Conservation (phyloP, 202 grass and related monocot species). For the Setaria italica region DNA sequence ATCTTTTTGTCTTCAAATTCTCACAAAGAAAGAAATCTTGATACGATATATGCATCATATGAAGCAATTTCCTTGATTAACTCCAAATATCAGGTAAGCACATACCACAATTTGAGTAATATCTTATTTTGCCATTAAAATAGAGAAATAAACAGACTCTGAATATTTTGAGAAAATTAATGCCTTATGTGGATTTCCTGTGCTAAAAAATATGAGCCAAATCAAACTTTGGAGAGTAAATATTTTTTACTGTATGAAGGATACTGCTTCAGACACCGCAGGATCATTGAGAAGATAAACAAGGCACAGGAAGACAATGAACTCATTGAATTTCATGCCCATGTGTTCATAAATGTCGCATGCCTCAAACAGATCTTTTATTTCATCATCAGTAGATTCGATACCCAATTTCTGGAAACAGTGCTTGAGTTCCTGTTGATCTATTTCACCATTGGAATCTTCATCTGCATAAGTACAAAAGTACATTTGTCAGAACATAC, state of each 20-base stretch:
- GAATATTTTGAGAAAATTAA: background rate
- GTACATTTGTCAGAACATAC: background rate
- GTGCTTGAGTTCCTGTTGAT: constrained; percentile 79
- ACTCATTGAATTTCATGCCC: constrained; percentile 99
- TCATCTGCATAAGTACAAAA: constrained; percentile 64
- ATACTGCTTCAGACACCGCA: constrained; percentile 80
- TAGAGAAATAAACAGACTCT: background rate
- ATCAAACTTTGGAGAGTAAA: background rate
- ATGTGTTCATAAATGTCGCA: constrained; percentile 89
- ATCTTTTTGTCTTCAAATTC: background rate
- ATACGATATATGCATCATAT: background rate
- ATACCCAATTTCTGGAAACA: constrained; percentile 95
- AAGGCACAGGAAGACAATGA: constrained; percentile 97
- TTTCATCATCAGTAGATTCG: constrained; percentile 76
- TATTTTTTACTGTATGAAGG: constrained; percentile 39
- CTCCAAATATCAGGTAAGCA: constrained; percentile 25
- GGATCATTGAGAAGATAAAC: constrained; percentile 98
- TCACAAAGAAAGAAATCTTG: background rate
- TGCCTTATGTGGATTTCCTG: background rate
- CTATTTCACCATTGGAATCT: constrained; percentile 99
- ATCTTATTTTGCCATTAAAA: constrained; percentile 14
- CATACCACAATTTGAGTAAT: background rate
- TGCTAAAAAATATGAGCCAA: background rate
- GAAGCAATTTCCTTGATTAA: constrained; percentile 19
- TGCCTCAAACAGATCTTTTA: constrained; percentile 83